A percentile compares a stretch with the other conserved stretches of the same genome.
Conservation (phyloP, 176 grass and related monocot species). For the Carex cristatella region DNA sequence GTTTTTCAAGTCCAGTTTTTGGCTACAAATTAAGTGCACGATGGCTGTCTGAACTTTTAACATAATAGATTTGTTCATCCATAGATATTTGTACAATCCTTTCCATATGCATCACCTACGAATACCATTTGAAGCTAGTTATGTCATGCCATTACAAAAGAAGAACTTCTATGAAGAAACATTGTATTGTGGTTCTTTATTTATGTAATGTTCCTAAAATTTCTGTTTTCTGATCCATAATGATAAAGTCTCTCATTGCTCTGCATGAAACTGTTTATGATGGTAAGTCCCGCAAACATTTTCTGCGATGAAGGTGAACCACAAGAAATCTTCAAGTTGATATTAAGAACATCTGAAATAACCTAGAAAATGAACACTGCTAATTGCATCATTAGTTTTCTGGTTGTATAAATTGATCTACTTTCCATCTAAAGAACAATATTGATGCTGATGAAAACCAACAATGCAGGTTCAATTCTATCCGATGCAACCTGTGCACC, state of each 20-base stretch:
- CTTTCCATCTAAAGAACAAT: neutral
- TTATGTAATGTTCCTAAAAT: neutral
- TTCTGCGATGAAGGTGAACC: neutral
- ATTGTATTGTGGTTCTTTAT: neutral
- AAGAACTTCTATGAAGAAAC: neutral
- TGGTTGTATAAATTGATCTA: neutral
- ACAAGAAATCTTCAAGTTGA: neutral
- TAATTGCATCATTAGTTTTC: neutral
- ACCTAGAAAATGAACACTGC: neutral
- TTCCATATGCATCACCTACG: neutral
- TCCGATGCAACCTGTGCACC: neutral
- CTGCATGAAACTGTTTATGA: neutral
- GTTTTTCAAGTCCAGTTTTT: neutral
- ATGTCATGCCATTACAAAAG: neutral
- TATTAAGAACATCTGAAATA: neutral
- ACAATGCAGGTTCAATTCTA: neutral
- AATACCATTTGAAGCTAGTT: neutral
- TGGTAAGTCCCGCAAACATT: neutral
- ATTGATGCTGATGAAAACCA: neutral
- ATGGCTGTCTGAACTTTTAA: neutral
- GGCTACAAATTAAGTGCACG: neutral
- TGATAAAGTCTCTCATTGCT: neutral
- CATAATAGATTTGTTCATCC: neutral
- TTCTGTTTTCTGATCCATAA: neutral
- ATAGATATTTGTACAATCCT: neutral